Evolutionary conservation across 345 rosid species (phyloP).

Genomic region (Arabidopsis suecica): DNA sequence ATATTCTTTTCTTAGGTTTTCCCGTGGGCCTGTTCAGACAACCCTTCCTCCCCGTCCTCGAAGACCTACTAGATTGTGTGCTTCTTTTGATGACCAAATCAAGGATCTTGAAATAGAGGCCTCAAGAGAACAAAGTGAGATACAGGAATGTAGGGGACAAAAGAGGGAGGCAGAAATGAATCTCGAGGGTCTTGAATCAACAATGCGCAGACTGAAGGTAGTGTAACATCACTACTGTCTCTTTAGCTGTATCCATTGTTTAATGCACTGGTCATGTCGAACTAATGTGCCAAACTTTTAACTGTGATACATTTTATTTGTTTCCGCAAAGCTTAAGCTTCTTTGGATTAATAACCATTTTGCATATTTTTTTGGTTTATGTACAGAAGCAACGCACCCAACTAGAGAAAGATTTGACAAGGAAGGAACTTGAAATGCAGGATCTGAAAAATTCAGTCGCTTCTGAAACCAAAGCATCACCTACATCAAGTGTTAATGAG

Average conservation of each 20-base stretch:
- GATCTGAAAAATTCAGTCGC: slow-evolving; percentile 62
- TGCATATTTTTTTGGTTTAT: slow-evolving; percentile 22
- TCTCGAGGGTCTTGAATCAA: slow-evolving; percentile 52
- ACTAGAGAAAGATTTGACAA: slow-evolving; percentile 53
- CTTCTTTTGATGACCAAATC: slow-evolving; percentile 78
- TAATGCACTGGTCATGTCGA: slow-evolving; percentile 3
- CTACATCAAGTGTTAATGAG: slow-evolving; percentile 68
- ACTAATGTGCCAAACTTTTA: neutral
- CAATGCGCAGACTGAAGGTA: slow-evolving; percentile 60
- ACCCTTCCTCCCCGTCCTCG: slow-evolving; percentile 67
- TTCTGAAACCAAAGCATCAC: slow-evolving; percentile 51
- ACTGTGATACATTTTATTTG: slow-evolving; percentile 8
- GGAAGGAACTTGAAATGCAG: slow-evolving; percentile 60
- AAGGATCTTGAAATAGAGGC: slow-evolving; percentile 60
- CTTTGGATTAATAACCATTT: neutral
- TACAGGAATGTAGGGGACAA: slow-evolving; percentile 52
- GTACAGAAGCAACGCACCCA: slow-evolving; percentile 57
- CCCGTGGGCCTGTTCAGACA: slow-evolving; percentile 85
- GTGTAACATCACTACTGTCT: neutral
- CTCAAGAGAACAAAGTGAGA: slow-evolving; percentile 45
- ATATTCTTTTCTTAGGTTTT: slow-evolving; percentile 59
- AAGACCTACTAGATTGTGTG: slow-evolving; percentile 69
- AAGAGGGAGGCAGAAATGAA: slow-evolving; percentile 60
- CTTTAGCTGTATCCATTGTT: slow-evolving; percentile 15
- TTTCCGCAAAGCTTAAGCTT: slow-evolving; percentile 10